Evolutionary conservation across 176 grass and related monocot genomes (phyloP).

Genomic region (Olyra latifolia): DNA sequence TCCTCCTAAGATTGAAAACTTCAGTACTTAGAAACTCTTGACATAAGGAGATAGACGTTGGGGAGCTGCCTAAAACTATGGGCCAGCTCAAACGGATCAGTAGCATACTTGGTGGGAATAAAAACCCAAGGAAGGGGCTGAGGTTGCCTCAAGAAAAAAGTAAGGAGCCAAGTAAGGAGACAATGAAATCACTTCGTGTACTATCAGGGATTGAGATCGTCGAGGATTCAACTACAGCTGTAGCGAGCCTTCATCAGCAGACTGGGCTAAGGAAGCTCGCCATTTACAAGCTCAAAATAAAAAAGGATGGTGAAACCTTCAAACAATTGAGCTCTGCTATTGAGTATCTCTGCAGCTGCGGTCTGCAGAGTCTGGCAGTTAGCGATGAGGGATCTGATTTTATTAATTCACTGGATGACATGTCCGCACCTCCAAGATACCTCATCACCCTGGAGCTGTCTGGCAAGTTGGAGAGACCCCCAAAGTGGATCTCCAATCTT

Average conservation of each 20-base stretch:
- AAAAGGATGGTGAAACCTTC: no score
- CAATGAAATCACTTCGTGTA: slow-evolving; percentile 14
- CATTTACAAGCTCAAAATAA: no score
- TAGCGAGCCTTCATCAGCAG: slow-evolving; percentile 10
- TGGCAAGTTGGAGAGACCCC: background rate
- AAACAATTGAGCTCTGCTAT: no score
- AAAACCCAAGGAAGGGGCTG: background rate
- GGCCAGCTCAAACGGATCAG: background rate
- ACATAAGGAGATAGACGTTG: background rate
- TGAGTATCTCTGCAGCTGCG: slow-evolving; percentile 6
- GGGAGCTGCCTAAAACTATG: background rate
- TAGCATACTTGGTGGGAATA: slow-evolving; percentile 18
- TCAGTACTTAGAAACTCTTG: background rate
- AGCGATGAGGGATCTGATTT: slow-evolving; percentile 2
- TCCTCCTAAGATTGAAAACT: background rate
- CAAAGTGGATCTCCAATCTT: background rate
- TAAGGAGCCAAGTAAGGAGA: background rate
- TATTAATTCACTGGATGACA: background rate
- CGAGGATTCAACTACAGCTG: background rate
- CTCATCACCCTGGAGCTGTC: slow-evolving; percentile 7
- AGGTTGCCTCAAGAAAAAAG: background rate
- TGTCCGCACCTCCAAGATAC: slow-evolving; percentile 1
- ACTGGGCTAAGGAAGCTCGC: no score
- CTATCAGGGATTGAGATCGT: slow-evolving; percentile 18
- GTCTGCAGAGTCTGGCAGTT: background rate